Conservation (phyloP, 441 rosid species). For the Kokia cookei region DNA sequence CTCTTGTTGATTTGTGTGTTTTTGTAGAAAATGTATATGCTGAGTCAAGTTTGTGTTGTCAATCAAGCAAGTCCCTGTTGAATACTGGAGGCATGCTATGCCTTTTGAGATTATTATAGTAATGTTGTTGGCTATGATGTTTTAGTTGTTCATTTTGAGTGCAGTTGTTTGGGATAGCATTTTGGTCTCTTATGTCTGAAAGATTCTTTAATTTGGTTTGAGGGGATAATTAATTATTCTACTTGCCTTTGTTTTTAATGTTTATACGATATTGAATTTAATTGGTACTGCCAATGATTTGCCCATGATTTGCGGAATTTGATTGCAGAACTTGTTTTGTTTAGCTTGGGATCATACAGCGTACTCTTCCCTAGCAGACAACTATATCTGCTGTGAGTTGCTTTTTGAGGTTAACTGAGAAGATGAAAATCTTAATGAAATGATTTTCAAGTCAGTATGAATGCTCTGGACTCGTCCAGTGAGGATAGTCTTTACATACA, state of each 20-base stretch:
- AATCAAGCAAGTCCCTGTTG: background rate
- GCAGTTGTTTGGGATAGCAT: background rate
- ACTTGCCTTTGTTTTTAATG: background rate
- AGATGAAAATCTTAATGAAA: background rate
- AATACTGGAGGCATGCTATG: background rate
- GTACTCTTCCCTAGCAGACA: background rate
- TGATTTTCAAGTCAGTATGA: background rate
- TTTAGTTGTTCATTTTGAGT: background rate
- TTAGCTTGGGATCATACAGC: background rate
- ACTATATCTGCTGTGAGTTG: background rate
- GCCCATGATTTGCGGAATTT: background rate
- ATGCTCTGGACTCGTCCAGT: background rate
- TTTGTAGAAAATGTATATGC: background rate
- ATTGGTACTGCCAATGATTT: background rate
- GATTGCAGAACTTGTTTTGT: background rate
- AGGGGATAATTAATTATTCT: background rate
- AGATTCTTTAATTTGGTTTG: background rate
- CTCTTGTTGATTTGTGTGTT: background rate
- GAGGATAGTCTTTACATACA: background rate
- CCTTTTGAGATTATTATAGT: background rate
- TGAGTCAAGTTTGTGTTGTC: background rate
- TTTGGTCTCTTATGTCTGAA: background rate
- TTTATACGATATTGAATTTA: background rate
- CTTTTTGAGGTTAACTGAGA: slow-evolving; percentile 1
- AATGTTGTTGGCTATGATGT: background rate